Evolutionary conservation across 2,329 filamentous ascomycete genomes (phyloP), one percentile per base, ranked within the genome.

Genomic region (Ophiostoma montium): DNA sequence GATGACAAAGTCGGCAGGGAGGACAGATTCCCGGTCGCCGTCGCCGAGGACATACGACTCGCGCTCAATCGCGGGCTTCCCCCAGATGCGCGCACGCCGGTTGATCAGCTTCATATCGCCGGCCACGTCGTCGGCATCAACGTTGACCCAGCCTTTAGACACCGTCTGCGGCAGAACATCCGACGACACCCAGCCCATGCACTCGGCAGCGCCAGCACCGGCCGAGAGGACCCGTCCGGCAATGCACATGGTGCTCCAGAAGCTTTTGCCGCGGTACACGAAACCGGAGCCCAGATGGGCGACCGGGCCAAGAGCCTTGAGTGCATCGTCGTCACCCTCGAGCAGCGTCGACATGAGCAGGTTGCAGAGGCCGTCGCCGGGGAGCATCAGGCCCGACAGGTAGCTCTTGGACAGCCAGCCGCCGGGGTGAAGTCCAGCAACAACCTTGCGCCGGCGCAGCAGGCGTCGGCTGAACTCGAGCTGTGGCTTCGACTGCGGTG

Each of bases 381-480:
- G 80, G 9, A 84, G 65, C 57, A 83, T 70, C 41, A 84, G 60
- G 0, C 80, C 79, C 32, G 78, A 82, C 8, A 83, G 65, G 56
- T 82, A 84, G 21, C 77, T 81, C 59, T 79, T 79, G 5, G 79
- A 82, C 16, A 84, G 67, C 80, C 80, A 84, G 2, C 80, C 80
- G 0, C 74, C 71, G 2, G 71, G 65, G 52, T 79, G 72, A 19
- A 82, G 64, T 1, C 72, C 72, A 2, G 77, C 75, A 15, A 76
- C 72, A 46, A 80, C 66, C 54, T 70, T 77, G 43, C 70, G 68
- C 33, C 73, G 68, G 50, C 74, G 68, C 2, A 69, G 65, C 6
- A 67, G 59, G 10, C 60, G 58, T 11, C 55, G 60, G 31, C 55
- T 62, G n/a, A 59, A 53, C 30, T 59, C 46, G 2, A 31, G 53